Conservation (phyloP, 2,329 filamentous ascomycete genomes). For the Talaromyces rugulosus region DNA sequence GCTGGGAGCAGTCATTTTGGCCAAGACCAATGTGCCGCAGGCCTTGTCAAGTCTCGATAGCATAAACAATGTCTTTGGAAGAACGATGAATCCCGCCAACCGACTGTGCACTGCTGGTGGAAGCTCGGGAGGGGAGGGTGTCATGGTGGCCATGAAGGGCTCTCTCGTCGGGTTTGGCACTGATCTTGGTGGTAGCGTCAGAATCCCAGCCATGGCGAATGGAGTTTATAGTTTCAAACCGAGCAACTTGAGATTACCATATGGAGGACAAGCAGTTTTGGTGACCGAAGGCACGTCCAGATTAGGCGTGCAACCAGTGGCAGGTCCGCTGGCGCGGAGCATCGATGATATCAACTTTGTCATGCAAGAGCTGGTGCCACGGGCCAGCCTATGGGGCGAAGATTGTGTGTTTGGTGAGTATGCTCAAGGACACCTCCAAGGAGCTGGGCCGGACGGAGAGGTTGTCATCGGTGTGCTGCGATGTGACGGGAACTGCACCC, state of each 20-base stretch:
- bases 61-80: slow-evolving; percentile 28
- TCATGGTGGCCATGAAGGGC: slow-evolving; percentile 30
- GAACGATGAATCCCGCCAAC: slow-evolving; percentile 23
- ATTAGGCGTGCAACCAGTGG: not conserved
- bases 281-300: slow-evolving; percentile 30
- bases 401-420: slow-evolving; percentile 33
- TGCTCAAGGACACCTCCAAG: slow-evolving; percentile 18
- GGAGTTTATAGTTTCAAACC: slow-evolving; percentile 46
- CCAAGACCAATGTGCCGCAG: slow-evolving; percentile 56
- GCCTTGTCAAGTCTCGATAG: slow-evolving; percentile 55
- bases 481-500: slow-evolving; percentile 36
- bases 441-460: slow-evolving; percentile 15
- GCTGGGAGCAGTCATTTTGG: slow-evolving; percentile 51
- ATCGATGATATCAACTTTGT: slow-evolving; percentile 15
- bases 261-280: slow-evolving; percentile 42
- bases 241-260: slow-evolving; percentile 40
- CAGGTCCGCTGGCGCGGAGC: slow-evolving; percentile 20
- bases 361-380: slow-evolving; percentile 38
- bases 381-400: slow-evolving; percentile 46
- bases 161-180: slow-evolving; percentile 28
- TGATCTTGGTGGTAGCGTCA: slow-evolving; percentile 29
- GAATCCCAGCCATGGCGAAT: slow-evolving; percentile 32
- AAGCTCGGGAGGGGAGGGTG: slow-evolving; percentile 34
- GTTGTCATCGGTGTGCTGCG: slow-evolving; percentile 39
- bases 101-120: slow-evolving; percentile 24